Conservation (phyloP, 331 rosid species). For the Acacia pycnantha region DNA sequence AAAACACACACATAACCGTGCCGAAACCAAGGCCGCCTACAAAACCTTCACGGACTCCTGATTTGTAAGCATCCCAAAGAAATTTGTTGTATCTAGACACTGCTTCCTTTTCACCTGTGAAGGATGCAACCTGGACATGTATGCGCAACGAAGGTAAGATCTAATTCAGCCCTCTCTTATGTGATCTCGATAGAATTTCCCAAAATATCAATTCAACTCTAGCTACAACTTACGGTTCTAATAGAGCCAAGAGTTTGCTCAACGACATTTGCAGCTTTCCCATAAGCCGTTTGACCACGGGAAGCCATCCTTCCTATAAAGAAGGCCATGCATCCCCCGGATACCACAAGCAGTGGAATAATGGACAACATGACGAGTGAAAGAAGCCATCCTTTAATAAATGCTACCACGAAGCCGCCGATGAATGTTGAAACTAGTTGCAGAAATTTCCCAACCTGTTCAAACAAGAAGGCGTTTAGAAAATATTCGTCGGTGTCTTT, state of each 20-base stretch:
- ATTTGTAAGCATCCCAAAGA: slow-evolving; percentile 63
- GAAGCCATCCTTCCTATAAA: slow-evolving; percentile 58
- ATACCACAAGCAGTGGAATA: slow-evolving; percentile 45
- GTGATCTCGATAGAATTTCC: slow-evolving; percentile 1
- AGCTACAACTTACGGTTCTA: slow-evolving; percentile 58
- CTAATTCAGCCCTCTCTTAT: not conserved
- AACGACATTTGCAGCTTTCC: slow-evolving; percentile 70
- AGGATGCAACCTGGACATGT: slow-evolving; percentile 61
- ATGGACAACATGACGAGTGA: slow-evolving; percentile 29
- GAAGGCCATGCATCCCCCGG: slow-evolving; percentile 56
- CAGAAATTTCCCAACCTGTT: slow-evolving; percentile 50
- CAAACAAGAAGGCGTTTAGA: slow-evolving; percentile 3
- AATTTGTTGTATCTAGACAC: slow-evolving; percentile 49
- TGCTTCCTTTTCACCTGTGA: slow-evolving; percentile 79
- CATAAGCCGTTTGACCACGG: slow-evolving; percentile 67
- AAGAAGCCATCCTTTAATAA: slow-evolving; percentile 51
- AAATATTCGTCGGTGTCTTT: not conserved
- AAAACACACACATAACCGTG: slow-evolving; percentile 46
- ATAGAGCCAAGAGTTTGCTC: slow-evolving; percentile 86
- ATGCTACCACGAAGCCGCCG: slow-evolving; percentile 45
- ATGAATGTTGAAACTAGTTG: slow-evolving; percentile 44
- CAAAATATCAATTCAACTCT: not conserved
- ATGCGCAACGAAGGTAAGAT: not conserved
- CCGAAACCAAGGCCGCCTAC: slow-evolving; percentile 63
- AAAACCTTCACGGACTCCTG: slow-evolving; percentile 69